Evolutionary conservation across 225 moss, liverwort and hornwort genomes (phyloP).

Genomic region (Pleurozium schreberi): DNA sequence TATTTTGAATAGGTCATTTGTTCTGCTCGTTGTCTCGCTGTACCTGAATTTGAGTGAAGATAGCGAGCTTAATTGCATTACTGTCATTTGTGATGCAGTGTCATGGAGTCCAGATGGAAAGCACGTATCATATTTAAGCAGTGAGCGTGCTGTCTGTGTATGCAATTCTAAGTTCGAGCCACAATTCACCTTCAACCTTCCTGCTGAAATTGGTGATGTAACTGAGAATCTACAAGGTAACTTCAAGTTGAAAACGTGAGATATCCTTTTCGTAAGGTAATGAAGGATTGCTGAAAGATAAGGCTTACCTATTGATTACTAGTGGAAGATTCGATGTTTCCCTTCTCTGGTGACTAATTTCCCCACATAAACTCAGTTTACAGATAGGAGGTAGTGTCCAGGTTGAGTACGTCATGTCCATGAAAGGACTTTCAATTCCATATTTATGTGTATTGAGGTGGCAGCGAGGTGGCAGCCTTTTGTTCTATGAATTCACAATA

Average conservation of each 20-base stretch:
- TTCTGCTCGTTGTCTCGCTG: neutral
- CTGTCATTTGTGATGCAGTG: constrained; percentile 32
- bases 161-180: constrained; percentile 39
- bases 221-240: constrained; percentile 55
- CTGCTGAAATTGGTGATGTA: constrained; percentile 42
- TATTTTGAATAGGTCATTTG: neutral
- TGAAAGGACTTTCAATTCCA: neutral
- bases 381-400: neutral
- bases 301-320: neutral
- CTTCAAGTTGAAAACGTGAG: neutral
- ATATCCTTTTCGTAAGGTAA: neutral
- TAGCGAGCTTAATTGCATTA: constrained; percentile 1
- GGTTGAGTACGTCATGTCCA: neutral
- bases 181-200: constrained; percentile 45
- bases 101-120: constrained; percentile 93
- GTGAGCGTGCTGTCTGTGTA: constrained; percentile 40
- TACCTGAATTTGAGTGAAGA: neutral
- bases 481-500: neutral
- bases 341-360: neutral
- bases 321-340: neutral
- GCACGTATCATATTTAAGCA: constrained; percentile 50
- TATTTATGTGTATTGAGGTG: neutral
- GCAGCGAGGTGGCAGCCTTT: neutral
- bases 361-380: neutral
- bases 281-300: neutral